Percentiles rank a stretch among this genome's conserved stretches.
phyloP scores from a whole-genome alignment of 1,139 yeast genomes.

The Scheffersomyces titani region DNA sequence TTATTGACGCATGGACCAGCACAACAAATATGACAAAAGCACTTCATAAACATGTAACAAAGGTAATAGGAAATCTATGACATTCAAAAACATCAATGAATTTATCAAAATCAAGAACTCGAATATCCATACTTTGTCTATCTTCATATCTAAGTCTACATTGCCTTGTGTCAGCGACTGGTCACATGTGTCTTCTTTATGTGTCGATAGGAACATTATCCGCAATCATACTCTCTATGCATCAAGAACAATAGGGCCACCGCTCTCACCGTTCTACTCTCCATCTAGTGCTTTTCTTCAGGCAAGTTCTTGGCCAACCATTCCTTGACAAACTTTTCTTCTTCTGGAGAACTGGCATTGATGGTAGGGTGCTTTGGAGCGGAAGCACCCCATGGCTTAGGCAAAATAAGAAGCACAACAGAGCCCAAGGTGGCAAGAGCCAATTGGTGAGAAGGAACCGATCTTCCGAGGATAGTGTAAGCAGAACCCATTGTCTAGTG shows the following conservation, averaged over 20 bases:
- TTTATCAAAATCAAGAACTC: neutral
- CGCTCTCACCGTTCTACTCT: neutral
- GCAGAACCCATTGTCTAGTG: conserved; percentile 67
- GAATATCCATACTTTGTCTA: neutral
- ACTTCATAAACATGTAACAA: neutral
- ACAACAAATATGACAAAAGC: neutral
- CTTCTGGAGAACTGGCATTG: conserved; percentile 81
- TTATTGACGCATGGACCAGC: neutral
- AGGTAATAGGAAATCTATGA: neutral
- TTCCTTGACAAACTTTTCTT: conserved; percentile 68
- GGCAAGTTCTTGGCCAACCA: conserved; percentile 39
- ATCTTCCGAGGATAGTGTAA: conserved; percentile 74
- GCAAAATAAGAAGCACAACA: conserved; percentile 56
- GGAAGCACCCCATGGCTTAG: conserved; percentile 70
- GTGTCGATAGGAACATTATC: neutral
- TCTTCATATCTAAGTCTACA: neutral
- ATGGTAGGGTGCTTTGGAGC: conserved; percentile 66
- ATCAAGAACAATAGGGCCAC: neutral
- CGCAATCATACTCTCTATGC: neutral
- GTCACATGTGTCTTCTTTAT: neutral
- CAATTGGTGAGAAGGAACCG: conserved; percentile 72
- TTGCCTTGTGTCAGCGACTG: neutral
- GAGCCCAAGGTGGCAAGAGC: conserved; percentile 70
- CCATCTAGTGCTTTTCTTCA: conserved; percentile 34
- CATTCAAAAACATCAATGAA: neutral